phyloP scores from a whole-genome alignment of 1,284 basidiomycete genomes.

The Cutaneotrichosporon sp. region DNA sequence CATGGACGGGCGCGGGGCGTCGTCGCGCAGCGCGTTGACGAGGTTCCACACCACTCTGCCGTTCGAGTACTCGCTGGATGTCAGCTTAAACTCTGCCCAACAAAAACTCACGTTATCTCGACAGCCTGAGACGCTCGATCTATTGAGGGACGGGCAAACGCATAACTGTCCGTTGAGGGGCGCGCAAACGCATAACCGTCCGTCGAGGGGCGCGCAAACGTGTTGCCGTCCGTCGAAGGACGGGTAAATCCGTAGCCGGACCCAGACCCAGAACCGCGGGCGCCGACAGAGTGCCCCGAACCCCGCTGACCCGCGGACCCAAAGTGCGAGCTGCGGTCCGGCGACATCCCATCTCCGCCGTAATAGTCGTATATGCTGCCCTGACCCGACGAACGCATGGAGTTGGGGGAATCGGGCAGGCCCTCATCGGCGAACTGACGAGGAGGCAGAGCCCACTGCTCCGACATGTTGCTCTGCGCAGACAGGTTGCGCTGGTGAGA shows the following conservation, averaged over 20 bases:
- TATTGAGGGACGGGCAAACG: neutral
- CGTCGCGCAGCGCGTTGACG: slow-evolving; percentile 35
- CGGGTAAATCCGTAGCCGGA: neutral
- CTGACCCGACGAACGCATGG: slow-evolving; percentile 5
- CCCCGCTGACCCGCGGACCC: too few relatives aligned
- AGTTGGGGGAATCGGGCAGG: neutral
- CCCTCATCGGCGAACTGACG: slow-evolving; percentile 2
- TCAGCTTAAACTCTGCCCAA: neutral
- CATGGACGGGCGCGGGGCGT: neutral
- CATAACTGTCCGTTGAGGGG: neutral
- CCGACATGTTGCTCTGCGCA: neutral
- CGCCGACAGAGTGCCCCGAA: too few relatives aligned
- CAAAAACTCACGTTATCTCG: slow-evolving; percentile 31
- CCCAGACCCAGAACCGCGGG: neutral
- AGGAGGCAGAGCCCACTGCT: neutral
- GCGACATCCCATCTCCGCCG: neutral
- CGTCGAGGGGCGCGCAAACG: neutral
- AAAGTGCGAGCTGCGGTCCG: neutral
- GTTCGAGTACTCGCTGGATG: slow-evolving; percentile 40
- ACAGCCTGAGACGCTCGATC: slow-evolving; percentile 30
- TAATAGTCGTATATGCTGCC: slow-evolving; percentile 16
- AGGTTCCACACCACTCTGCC: slow-evolving; percentile 44
- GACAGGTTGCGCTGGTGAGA: slow-evolving; percentile 11
- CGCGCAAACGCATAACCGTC: neutral
- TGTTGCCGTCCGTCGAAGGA: too few relatives aligned